phyloP scores from a whole-genome alignment of 306 rosid species.

The Acmispon strigosus region DNA sequence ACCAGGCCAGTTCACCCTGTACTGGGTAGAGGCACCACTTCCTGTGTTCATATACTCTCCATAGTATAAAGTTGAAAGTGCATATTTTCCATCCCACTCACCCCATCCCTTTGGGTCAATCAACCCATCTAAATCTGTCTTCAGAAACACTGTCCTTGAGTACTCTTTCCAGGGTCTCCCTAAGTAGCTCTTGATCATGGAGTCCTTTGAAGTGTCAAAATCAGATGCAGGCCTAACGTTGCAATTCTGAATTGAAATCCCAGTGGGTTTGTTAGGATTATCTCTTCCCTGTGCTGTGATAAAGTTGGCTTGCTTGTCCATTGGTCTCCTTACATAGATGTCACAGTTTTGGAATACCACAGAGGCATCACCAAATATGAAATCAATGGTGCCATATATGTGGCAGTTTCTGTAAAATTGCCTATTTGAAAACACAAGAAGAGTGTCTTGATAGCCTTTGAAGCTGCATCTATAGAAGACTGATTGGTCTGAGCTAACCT shows the following conservation, averaged over 20 bases:
- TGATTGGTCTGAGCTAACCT: slow-evolving; percentile 47
- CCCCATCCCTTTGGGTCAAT: slow-evolving; percentile 56
- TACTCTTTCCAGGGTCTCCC: slow-evolving; percentile 71
- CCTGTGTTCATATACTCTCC: slow-evolving; percentile 63
- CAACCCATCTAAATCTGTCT: slow-evolving; percentile 47
- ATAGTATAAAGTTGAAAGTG: slow-evolving; percentile 47
- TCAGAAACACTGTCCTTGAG: slow-evolving; percentile 51
- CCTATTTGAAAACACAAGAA: slow-evolving; percentile 43
- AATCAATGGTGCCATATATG: slow-evolving; percentile 53
- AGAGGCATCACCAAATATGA: slow-evolving; percentile 52
- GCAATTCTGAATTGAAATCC: slow-evolving; percentile 34
- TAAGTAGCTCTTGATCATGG: slow-evolving; percentile 26
- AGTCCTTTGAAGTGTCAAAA: neutral
- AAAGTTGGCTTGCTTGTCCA: slow-evolving; percentile 42
- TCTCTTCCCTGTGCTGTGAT: slow-evolving; percentile 62
- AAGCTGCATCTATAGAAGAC: slow-evolving; percentile 53
- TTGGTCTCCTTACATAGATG: slow-evolving; percentile 48
- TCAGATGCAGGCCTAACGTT: slow-evolving; percentile 27
- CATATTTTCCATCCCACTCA: slow-evolving; percentile 49
- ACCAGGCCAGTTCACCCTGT: slow-evolving; percentile 65
- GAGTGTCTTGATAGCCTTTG: slow-evolving; percentile 69
- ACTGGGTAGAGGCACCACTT: slow-evolving; percentile 33
- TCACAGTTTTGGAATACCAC: slow-evolving; percentile 54
- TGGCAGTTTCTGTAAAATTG: slow-evolving; percentile 61
- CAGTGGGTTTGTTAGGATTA: slow-evolving; percentile 28